Conservation (phyloP, 202 grass and related monocot species). For the Carex sylvatica region DNA sequence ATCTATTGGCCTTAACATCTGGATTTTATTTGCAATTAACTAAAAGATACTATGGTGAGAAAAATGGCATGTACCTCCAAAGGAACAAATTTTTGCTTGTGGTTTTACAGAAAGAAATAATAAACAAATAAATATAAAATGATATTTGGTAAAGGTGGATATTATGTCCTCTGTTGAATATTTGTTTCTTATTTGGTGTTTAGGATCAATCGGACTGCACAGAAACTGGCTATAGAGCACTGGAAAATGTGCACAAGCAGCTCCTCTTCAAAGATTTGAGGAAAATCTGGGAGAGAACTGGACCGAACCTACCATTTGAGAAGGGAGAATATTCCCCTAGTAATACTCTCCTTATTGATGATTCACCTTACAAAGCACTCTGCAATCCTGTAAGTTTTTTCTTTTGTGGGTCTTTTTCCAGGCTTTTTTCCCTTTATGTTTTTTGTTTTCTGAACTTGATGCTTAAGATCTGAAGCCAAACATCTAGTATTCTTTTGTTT, state of each 20-base stretch:
- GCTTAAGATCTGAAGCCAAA: not conserved
- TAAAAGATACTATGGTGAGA: not conserved
- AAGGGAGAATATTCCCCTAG: conserved; percentile 66
- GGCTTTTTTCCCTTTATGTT: conserved; percentile 24
- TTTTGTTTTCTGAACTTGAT: not conserved
- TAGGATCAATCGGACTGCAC: conserved; percentile 82
- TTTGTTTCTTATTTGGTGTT: conserved; percentile 19
- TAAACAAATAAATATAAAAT: not conserved
- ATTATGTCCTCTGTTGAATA: not conserved
- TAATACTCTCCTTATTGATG: conserved; percentile 96
- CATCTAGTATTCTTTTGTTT: not conserved
- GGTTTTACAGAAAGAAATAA: not conserved
- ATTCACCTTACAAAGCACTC: conserved; percentile 94
- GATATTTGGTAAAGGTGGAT: not conserved
- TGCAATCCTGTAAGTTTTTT: conserved; percentile 67
- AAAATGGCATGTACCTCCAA: not conserved
- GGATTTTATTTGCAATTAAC: not conserved
- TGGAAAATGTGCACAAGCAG: conserved; percentile 59
- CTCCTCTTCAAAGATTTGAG: conserved; percentile 86
- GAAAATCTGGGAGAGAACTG: conserved; percentile 81
- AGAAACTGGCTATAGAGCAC: conserved; percentile 40
- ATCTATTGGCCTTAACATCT: not conserved
- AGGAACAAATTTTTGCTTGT: not conserved
- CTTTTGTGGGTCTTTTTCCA: not conserved
- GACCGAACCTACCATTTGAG: conserved; percentile 61